Percentiles rank a stretch among this genome's conserved stretches.
Conservation (phyloP, 2,329 filamentous ascomycete genomes). For the Aspergillus amoenus region DNA sequence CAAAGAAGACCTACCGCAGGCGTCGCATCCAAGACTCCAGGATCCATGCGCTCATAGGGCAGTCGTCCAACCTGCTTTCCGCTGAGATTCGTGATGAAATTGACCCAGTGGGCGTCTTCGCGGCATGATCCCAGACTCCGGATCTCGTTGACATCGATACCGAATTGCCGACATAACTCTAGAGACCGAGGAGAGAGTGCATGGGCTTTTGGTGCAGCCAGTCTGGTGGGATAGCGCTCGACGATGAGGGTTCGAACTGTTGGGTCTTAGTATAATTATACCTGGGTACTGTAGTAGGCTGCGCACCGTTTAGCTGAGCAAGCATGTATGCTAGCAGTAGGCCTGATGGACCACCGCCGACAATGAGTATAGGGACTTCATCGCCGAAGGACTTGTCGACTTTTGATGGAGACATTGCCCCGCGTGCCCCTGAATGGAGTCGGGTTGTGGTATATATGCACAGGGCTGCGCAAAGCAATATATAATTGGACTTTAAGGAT, state of each 20-base stretch:
- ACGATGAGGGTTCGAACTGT: constrained; percentile 30
- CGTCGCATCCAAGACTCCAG: constrained; percentile 34
- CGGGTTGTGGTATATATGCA: too few relatives aligned
- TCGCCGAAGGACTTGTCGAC: background rate
- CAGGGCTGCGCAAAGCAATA: too few relatives aligned
- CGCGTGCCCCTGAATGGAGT: background rate
- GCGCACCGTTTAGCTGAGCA: too few relatives aligned
- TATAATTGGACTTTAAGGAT: too few relatives aligned
- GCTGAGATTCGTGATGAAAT: constrained; percentile 41
- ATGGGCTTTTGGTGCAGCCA: constrained; percentile 31
- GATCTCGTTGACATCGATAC: constrained; percentile 26
- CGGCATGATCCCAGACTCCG: constrained; percentile 20
- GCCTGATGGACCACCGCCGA: constrained; percentile 39
- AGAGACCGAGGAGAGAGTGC: constrained; percentile 30
- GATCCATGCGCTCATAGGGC: constrained; percentile 29
- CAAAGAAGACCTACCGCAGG: constrained; percentile 25
- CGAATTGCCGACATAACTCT: constrained; percentile 29
- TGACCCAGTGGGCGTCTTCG: constrained; percentile 41
- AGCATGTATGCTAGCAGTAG: constrained; percentile 33
- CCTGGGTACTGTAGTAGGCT: constrained; percentile 10
- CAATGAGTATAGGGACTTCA: constrained; percentile 25
- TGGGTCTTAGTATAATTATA: background rate
- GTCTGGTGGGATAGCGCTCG: constrained; percentile 25
- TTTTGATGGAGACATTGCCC: background rate
- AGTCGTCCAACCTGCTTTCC: constrained; percentile 37